phyloP scores from a whole-genome alignment of 2,329 filamentous ascomycete genomes.

The Thelonectria olida region DNA sequence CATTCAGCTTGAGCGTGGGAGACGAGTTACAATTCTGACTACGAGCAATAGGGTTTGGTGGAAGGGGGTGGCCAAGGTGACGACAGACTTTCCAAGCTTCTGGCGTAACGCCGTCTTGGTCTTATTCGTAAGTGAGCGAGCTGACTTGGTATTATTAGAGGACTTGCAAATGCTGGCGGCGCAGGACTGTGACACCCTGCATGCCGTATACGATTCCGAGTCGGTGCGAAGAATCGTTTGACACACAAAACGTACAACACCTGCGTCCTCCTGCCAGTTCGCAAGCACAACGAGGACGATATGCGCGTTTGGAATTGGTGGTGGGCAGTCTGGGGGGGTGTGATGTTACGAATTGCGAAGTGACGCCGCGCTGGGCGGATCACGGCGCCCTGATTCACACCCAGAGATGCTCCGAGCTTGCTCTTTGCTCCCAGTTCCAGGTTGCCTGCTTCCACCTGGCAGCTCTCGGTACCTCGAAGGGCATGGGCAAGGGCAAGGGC shows the following conservation, averaged over 20 bases:
- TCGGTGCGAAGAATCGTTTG: neutral
- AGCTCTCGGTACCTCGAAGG: neutral
- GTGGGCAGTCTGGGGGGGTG: neutral
- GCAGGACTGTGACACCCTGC: neutral
- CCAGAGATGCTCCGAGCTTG: slow-evolving; percentile 17
- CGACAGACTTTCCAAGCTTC: slow-evolving; percentile 1
- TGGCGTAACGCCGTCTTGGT: too few species aligned
- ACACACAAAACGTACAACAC: neutral
- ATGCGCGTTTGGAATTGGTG: neutral
- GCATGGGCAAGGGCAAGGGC: neutral
- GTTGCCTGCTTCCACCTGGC: neutral
- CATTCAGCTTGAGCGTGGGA: neutral
- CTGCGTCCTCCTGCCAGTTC: too few species aligned
- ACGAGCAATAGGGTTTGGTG: too few species aligned
- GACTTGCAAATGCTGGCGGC: neutral
- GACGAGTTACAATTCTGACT: neutral
- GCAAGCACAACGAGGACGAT: too few species aligned
- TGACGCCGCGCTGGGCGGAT: slow-evolving; percentile 18
- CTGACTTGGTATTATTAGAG: neutral
- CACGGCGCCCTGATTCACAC: slow-evolving; percentile 4
- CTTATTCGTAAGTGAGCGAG: neutral
- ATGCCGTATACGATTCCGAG: neutral
- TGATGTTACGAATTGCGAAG: neutral
- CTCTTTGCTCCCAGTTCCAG: too few species aligned
- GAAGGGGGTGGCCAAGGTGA: too few species aligned